A percentile compares a stretch with the other conserved stretches of the same genome.
Conservation (phyloP, 345 rosid species). For the Odontarrhena argentea region DNA sequence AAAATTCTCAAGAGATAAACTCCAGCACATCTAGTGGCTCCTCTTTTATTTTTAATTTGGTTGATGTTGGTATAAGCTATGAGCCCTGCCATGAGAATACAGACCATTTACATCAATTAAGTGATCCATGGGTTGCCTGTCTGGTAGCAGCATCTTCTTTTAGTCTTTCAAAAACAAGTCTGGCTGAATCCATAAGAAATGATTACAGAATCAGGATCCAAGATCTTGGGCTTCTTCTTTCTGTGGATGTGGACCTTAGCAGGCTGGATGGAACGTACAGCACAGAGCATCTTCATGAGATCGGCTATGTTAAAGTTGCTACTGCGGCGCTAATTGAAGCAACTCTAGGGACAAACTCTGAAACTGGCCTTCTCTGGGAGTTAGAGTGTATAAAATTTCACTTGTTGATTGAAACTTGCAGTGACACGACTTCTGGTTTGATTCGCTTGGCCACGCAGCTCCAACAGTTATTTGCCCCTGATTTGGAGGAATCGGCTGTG, state of each 20-base stretch:
- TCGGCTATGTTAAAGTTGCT: constrained; percentile 86
- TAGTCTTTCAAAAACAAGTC: constrained; percentile 51
- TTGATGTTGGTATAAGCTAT: constrained; percentile 86
- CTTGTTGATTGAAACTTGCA: constrained; percentile 73
- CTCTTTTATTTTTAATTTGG: constrained; percentile 73
- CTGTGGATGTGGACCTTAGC: constrained; percentile 50
- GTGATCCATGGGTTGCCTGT: constrained; percentile 61
- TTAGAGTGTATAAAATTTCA: constrained; percentile 74
- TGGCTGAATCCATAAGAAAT: constrained; percentile 46
- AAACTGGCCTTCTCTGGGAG: constrained; percentile 70
- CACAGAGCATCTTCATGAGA: constrained; percentile 59
- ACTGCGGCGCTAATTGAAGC: constrained; percentile 68
- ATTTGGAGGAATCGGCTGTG: constrained; percentile 78
- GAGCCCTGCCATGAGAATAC: constrained; percentile 64
- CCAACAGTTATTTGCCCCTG: constrained; percentile 87
- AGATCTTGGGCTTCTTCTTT: constrained; percentile 87
- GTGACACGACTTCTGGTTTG: constrained; percentile 80
- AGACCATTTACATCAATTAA: constrained; percentile 41
- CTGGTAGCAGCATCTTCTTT: constrained; percentile 88
- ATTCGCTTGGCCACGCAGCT: constrained; percentile 74
- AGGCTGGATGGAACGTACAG: constrained; percentile 58
- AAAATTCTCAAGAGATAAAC: constrained; percentile 42
- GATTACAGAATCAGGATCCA: constrained; percentile 67
- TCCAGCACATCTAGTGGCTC: constrained; percentile 43
- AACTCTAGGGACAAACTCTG: constrained; percentile 57